Evolutionary conservation across 805 yeast species (phyloP).

Genomic region (Teunomyces atbi): DNA sequence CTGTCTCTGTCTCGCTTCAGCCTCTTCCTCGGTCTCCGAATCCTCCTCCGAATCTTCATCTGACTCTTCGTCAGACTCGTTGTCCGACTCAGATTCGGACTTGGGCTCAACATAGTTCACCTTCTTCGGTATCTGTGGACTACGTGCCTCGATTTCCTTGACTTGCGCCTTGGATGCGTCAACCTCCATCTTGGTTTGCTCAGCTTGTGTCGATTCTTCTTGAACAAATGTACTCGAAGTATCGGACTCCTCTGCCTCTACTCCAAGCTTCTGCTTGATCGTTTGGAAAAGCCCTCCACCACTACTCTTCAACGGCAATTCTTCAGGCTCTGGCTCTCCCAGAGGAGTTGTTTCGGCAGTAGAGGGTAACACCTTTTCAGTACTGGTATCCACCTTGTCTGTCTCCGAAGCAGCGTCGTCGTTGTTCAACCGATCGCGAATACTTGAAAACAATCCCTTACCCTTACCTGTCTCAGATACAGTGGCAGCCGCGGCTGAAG

Average conservation of each 20-base stretch:
- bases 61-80: conserved; percentile 17
- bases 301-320: conserved; percentile 11
- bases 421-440: conserved; percentile 27
- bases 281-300: conserved; percentile 34
- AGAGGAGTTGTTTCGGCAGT: conserved; percentile 36
- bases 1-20: conserved; percentile 41
- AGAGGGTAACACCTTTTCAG: conserved; percentile 16
- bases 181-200: neutral
- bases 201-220: conserved; percentile 2
- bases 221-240: neutral
- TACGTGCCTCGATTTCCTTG: conserved; percentile 1
- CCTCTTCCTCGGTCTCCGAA: conserved; percentile 21
- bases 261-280: conserved; percentile 21
- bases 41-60: conserved; percentile 17
- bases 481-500: conserved; percentile 7
- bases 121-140: conserved; percentile 8
- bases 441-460: conserved; percentile 34
- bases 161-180: neutral
- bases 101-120: conserved; percentile 8
- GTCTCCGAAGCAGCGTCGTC: conserved; percentile 5
- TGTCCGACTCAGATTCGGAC: conserved; percentile 18
- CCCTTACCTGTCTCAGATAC: conserved; percentile 14
- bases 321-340: conserved; percentile 15
- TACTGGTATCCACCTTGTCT: conserved; percentile 16
- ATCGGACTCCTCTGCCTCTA: conserved; percentile 3